Evolutionary conservation across 2,329 filamentous ascomycete species (phyloP), one percentile per base, ranked within the genome.

Genomic region (Aaosphaeria pasadenensis): DNA sequence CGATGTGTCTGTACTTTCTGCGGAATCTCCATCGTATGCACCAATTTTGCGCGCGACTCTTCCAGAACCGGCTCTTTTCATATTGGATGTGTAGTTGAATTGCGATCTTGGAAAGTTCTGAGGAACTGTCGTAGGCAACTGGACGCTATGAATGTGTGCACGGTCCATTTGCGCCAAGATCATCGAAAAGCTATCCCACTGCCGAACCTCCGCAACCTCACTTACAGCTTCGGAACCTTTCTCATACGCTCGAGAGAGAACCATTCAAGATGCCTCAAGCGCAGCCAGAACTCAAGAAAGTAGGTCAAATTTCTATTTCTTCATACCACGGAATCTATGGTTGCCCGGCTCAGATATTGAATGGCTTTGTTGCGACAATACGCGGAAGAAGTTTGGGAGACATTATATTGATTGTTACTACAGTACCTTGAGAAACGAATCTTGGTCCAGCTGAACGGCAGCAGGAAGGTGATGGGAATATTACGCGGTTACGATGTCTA

Each of bases 391-490:
- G 17, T 2, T 24, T 24, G 17, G 3, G 17, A 24, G 17, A 24
- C 17, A 24, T 24, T 13, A 36, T 36, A 30, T 59, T 70, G 53
- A 71, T 56, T 6, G 47, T 17, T 5, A 29, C 24, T 44, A 43
- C 64, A 99, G 94, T 99, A 99, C 75, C 91, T 99, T 75, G 94
- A 99, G 81, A 99, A 99, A 84, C 84, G 92, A 75, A 83, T 99
- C 68, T 96, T 96, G 73, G 91, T 97, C 59, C 92, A 99, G 74
- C 79, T 99, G 46, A 99, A 99, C 74, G 94, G 94, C 67, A 96
- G 91, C 73, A 88, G 94, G 71, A 97, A 96, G 75, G 92, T 99
- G 53, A 90, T 96, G 71, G 94, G 95, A 47, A 83, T 96, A 44
- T 82, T 99, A 49, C 86, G 94, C 57, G 94, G 94, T 51, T 99